A percentile compares a stretch with the other conserved stretches of the same genome.
Conservation (phyloP, 2,329 filamentous ascomycete species). For the Monilinia polystroma region DNA sequence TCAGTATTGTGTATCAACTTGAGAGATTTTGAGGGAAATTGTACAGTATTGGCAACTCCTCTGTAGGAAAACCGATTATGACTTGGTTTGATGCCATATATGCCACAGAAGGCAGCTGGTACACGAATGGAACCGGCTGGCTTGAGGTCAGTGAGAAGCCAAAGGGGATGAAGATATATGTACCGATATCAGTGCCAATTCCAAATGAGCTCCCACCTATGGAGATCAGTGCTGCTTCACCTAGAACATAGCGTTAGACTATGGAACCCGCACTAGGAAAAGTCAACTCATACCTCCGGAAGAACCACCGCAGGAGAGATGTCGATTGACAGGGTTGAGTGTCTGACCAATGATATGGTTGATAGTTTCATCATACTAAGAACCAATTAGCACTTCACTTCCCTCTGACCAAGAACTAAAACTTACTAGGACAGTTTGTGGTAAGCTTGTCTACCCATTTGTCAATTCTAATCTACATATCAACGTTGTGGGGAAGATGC, state of each 20-base stretch:
- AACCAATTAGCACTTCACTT: background rate
- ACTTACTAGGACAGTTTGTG: constrained; percentile 39
- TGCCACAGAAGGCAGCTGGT: constrained; percentile 39
- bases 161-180: background rate
- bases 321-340: constrained; percentile 57
- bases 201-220: constrained; percentile 32
- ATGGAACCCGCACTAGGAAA: background rate
- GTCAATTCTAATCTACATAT: background rate
- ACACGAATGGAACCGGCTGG: constrained; percentile 34
- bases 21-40: background rate
- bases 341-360: constrained; percentile 45
- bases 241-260: constrained; percentile 15
- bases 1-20: background rate
- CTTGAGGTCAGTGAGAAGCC: background rate
- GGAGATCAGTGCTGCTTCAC: constrained; percentile 34
- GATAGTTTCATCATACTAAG: constrained; percentile 40
- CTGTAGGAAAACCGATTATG: constrained; percentile 45
- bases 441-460: constrained; percentile 39
- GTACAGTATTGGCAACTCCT: constrained; percentile 56
- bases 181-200: constrained; percentile 36
- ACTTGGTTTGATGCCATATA: constrained; percentile 41
- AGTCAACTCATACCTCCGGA: constrained; percentile 48
- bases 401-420: background rate
- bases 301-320: constrained; percentile 58
- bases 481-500: background rate